Conservation (phyloP, 306 rosid species). For the Cucumis cinereus region DNA sequence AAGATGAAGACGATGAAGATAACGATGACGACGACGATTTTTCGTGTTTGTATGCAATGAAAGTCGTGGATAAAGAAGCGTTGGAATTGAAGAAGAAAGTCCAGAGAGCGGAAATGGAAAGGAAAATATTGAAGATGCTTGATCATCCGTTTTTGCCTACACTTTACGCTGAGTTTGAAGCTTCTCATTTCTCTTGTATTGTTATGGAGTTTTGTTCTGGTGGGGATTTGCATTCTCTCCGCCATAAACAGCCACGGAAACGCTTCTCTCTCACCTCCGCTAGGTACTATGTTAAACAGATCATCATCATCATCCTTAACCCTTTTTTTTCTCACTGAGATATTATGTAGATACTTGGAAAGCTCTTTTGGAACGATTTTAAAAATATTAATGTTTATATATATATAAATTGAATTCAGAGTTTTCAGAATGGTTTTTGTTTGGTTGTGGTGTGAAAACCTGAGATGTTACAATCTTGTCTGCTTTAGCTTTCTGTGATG, state of each 20-base stretch:
- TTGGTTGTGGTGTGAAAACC: conserved; percentile 10
- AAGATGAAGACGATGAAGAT: background rate
- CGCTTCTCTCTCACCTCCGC: conserved; percentile 79
- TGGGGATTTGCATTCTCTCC: conserved; percentile 82
- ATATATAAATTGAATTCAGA: background rate
- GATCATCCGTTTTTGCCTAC: conserved; percentile 91
- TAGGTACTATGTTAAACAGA: conserved; percentile 32
- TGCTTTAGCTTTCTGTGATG: conserved; percentile 17
- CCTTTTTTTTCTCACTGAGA: background rate
- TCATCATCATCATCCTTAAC: background rate
- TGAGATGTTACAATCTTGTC: conserved; percentile 26
- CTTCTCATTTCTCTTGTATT: conserved; percentile 84
- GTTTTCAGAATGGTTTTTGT: conserved; percentile 16
- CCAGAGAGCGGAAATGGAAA: conserved; percentile 86
- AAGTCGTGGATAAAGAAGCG: conserved; percentile 84
- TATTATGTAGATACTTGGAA: background rate
- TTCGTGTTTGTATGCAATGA: conserved; percentile 63
- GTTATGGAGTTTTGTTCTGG: conserved; percentile 97
- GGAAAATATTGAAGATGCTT: conserved; percentile 79
- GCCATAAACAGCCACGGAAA: conserved; percentile 49
- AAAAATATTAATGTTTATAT: too few relatives aligned
- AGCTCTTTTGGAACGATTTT: background rate
- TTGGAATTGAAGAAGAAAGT: conserved; percentile 67
- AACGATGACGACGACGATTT: background rate
- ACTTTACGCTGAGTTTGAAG: conserved; percentile 86